A percentile compares a stretch with the other conserved stretches of the same genome.
These are phyloP conservation scores for Xylaria sp. DNA, from an alignment of 2,329 filamentous ascomycete genomes.

Conservation along the genomic window DNA sequence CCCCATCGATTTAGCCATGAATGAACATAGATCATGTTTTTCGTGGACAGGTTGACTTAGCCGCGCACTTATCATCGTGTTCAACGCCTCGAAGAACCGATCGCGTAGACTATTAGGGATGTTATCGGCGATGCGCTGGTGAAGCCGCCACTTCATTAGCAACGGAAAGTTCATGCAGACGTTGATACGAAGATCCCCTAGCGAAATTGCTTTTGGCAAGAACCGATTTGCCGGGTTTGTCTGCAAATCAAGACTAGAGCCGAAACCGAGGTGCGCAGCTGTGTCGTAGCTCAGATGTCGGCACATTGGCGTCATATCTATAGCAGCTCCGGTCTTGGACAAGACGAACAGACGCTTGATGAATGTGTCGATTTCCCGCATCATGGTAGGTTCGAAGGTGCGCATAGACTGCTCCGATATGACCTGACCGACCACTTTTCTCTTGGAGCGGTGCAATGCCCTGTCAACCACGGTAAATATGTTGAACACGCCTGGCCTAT, in stretches of 20 bases:
- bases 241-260: background rate
- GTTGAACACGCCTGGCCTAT: background rate
- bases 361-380: conserved; percentile 28
- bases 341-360: background rate
- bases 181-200: background rate
- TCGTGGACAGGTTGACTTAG: background rate
- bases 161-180: background rate
- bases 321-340: background rate
- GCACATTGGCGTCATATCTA: conserved; percentile 25
- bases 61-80: background rate
- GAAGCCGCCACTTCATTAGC: background rate
- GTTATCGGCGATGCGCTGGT: background rate
- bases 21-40: background rate
- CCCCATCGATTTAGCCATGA: background rate
- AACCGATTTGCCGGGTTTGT: background rate
- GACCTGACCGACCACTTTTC: conserved; percentile 11
- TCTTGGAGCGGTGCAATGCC: conserved; percentile 6
- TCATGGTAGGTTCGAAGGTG: conserved; percentile 32
- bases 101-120: too few relatives aligned
- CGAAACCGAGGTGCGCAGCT: background rate
- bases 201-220: background rate
- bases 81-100: too few relatives aligned
- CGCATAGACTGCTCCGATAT: conserved; percentile 27
- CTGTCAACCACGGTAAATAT: conserved; percentile 24
- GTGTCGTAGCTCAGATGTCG: background rate